phyloP scores from a whole-genome alignment of 495 filamentous ascomycete genomes.

The Penicillium psychrofluorescens region DNA sequence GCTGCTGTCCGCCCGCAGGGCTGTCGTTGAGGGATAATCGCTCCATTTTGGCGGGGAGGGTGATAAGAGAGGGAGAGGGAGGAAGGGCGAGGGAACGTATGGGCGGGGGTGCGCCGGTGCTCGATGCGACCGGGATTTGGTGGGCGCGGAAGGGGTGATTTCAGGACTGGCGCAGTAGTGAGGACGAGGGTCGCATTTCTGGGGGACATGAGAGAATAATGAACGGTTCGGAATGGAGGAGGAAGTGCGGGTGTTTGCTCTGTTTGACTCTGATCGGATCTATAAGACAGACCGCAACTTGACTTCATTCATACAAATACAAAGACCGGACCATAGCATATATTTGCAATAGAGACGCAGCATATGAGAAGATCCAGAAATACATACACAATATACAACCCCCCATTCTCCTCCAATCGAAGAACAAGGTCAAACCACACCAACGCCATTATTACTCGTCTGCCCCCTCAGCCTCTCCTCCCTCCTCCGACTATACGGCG shows the following conservation, averaged over 20 bases:
- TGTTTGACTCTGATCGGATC: conserved; percentile 9
- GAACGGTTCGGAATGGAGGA: too few relatives aligned
- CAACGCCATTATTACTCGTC: conserved; percentile 20
- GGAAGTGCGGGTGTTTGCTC: conserved; percentile 12
- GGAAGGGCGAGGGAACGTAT: background rate
- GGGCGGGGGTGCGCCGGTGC: conserved; percentile 3
- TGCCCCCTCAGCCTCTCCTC: conserved; percentile 37
- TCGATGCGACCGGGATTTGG: conserved; percentile 1
- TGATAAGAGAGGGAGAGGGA: conserved; percentile 4
- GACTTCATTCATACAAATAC: too few relatives aligned
- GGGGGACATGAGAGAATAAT: too few relatives aligned
- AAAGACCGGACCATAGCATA: too few relatives aligned
- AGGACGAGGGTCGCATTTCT: too few relatives aligned
- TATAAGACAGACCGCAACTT: background rate
- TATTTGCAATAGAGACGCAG: too few relatives aligned
- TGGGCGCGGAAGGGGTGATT: background rate
- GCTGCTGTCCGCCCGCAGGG: conserved; percentile 23
- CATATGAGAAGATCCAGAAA: background rate
- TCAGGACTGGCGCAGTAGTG: background rate
- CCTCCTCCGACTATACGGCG: conserved; percentile 36
- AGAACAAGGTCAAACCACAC: conserved; percentile 18
- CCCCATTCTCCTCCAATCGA: too few relatives aligned
- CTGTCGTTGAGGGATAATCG: conserved; percentile 33
- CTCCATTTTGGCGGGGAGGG: conserved; percentile 25
- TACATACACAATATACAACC: background rate